Evolutionary conservation across 2,329 filamentous ascomycete genomes (phyloP).

Genomic region (Sarocladiaceae sp.): DNA sequence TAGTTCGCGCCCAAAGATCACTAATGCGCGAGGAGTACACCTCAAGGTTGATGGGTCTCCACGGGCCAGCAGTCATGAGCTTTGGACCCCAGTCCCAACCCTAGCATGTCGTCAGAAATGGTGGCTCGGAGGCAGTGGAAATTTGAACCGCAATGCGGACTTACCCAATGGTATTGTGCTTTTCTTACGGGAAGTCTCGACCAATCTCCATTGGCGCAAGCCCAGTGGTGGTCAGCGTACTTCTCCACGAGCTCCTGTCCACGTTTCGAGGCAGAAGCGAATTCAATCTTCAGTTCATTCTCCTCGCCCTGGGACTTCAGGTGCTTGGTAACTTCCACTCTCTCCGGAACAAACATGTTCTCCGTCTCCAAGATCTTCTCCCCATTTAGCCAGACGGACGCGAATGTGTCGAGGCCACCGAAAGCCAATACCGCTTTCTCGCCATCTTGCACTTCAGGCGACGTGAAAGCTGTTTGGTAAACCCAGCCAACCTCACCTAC

Average conservation of each 20-base stretch:
- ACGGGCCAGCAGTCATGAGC: constrained; percentile 55
- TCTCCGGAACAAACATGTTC: constrained; percentile 75
- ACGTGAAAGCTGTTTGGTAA: constrained; percentile 59
- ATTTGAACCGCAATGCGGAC: too few species aligned
- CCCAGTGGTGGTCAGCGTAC: constrained; percentile 59
- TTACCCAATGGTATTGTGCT: constrained; percentile 70
- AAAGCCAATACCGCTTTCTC: constrained; percentile 60
- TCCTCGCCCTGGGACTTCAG: constrained; percentile 39
- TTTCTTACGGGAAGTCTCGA: constrained; percentile 58
- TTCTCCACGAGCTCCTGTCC: constrained; percentile 59
- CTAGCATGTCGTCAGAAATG: constrained; percentile 21
- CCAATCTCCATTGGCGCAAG: constrained; percentile 61
- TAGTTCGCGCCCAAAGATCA: too few species aligned
- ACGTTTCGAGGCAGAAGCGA: constrained; percentile 59
- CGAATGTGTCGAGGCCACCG: constrained; percentile 76
- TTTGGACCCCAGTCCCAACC: constrained; percentile 67
- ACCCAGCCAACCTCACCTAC: constrained; percentile 67
- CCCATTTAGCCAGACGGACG: constrained; percentile 66
- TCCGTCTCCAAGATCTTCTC: constrained; percentile 62
- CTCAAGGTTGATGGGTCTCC: constrained; percentile 62
- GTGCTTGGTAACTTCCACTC: constrained; percentile 59
- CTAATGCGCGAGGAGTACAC: constrained; percentile 53
- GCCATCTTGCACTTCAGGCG: constrained; percentile 31
- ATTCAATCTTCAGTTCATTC: constrained; percentile 59
- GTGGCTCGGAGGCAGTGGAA: too few species aligned